Percentiles rank a stretch among this genome's conserved stretches.
These are phyloP conservation scores for Fomitopsis palustris DNA, from an alignment of 1,284 basidiomycete species.

Conservation along the genomic window DNA sequence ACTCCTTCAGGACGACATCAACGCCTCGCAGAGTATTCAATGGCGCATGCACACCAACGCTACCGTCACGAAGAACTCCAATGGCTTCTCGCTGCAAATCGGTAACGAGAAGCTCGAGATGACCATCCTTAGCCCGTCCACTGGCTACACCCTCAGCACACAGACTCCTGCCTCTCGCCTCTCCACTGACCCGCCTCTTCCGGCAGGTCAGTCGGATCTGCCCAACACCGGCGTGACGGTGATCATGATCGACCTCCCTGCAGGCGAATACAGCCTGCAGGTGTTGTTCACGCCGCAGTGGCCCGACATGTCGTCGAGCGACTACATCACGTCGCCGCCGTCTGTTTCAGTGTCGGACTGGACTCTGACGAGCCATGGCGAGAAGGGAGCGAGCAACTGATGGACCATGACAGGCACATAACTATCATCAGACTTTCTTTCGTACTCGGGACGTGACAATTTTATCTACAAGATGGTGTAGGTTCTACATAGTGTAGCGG, in stretches of 20 bases:
- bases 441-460: no score
- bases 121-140: conserved; percentile 53
- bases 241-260: conserved; percentile 69
- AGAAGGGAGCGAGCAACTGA: conserved; percentile 27
- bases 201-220: conserved; percentile 58
- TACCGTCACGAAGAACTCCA: conserved; percentile 46
- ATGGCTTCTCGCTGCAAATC: conserved; percentile 60
- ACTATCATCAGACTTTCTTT: neutral
- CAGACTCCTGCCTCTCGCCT: conserved; percentile 47
- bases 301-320: conserved; percentile 54
- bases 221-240: conserved; percentile 79
- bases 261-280: conserved; percentile 71
- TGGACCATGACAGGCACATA: conserved; percentile 9
- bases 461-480: conserved; percentile 1
- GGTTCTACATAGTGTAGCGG: neutral
- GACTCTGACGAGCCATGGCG: conserved; percentile 66
- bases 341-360: conserved; percentile 66
- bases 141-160: conserved; percentile 54
- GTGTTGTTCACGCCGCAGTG: conserved; percentile 88
- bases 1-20: conserved; percentile 88
- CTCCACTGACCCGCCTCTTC: conserved; percentile 59
- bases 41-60: conserved; percentile 98
- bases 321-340: conserved; percentile 58
- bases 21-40: conserved; percentile 53
- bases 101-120: conserved; percentile 52